Base-by-base conservation (phyloP, 2,329 filamentous ascomycete species). In the Bipolaris bicolor region DNA sequence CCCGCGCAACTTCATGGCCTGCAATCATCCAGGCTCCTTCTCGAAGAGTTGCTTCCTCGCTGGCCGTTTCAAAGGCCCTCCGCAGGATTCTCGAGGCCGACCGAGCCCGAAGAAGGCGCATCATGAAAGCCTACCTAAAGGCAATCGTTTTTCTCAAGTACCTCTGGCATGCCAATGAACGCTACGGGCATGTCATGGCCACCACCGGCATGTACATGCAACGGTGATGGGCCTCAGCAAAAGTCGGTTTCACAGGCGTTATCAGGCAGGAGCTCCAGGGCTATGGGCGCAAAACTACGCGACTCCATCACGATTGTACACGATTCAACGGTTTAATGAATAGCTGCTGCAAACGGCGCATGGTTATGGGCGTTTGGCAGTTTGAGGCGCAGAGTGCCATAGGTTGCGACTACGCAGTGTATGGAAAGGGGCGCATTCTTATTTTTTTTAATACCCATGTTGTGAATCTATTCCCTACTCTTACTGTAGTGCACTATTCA, bases 121-220 rank as follows among this genome's bases (percentile, higher is more conserved):
- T 60, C 36, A 49, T 69, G 29, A 64, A 62, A 7, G 53, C 66
- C 37, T 69, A 69, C 49, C 52, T 69, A 20, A 69, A 69, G 29
- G 66, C 66, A 3, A 61, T 69, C 22, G 61, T 66, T 11, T 69
- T 69, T 20, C 55, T 69, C 44, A 66, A 62, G 43, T 63, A 66
- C 37, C 52, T 69, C 29, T 62, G 66, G 43, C 61, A 61, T 50
- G 65, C 67, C 2, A 64, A 68, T 33, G 67, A 68, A 51, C 67
- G 67, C 11, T 69, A 69, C 31, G 67, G 67, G 24, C 60, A 64
- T 13, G 58, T 66, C 45, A 69, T 69, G 67, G 60, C 64, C 41
- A 66, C 63, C n/a, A 65, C 66, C 7, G 67, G 67, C 48, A 61
- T 66, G 56, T 67, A 69, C 39, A 62, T 69, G 64, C 67, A 66